Evolutionary conservation across 805 yeast genomes (phyloP).

Genomic region (Kazachstania kunashirensis): DNA sequence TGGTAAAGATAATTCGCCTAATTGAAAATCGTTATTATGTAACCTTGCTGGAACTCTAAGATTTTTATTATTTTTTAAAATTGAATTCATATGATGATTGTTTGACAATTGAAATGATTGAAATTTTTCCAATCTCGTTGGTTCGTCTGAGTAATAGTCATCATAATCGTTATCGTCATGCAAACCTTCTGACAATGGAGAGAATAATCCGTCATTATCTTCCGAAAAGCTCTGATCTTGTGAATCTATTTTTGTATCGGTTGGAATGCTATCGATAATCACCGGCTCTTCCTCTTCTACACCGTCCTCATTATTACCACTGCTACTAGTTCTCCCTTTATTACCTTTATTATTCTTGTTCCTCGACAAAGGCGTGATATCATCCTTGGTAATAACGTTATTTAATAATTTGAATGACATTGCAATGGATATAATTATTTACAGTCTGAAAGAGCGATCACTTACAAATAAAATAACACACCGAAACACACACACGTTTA

Average conservation of each 20-base stretch:
- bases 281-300: slow-evolving; percentile 1
- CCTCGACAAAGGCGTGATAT: slow-evolving; percentile 18
- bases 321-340: background rate
- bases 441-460: too few relatives aligned
- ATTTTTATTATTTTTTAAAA: too few relatives aligned
- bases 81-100: too few relatives aligned
- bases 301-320: background rate
- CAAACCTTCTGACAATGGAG: slow-evolving; percentile 15
- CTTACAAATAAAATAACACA: too few relatives aligned
- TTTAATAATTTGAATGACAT: slow-evolving; percentile 17
- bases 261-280: slow-evolving; percentile 9
- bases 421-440: too few relatives aligned
- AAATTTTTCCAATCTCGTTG: slow-evolving; percentile 1
- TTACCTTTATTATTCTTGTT: slow-evolving; percentile 2
- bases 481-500: too few relatives aligned
- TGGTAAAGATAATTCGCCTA: too few relatives aligned
- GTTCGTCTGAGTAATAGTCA: slow-evolving; percentile 6
- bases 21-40: too few relatives aligned
- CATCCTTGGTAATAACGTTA: slow-evolving; percentile 21
- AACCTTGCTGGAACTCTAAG: too few relatives aligned
- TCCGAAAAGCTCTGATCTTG: slow-evolving; percentile 4
- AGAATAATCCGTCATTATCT: slow-evolving; percentile 16
- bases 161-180: slow-evolving; percentile 12
- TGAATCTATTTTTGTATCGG: slow-evolving; percentile 1
- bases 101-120: too few relatives aligned